Conservation (phyloP, 139 green algal species). For the Yamagishiella unicocca region DNA sequence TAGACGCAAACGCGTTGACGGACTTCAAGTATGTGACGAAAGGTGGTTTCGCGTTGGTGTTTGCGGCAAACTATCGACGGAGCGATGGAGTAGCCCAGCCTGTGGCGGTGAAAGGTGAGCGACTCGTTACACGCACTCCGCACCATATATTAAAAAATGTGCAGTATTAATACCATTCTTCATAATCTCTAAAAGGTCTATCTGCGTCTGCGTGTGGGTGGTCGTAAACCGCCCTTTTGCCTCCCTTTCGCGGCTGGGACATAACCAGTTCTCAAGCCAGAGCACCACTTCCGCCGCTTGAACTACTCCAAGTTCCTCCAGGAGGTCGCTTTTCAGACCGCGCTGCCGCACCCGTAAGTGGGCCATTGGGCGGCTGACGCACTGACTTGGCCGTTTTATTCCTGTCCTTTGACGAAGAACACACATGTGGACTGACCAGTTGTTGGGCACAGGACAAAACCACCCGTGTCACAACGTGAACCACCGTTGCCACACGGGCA, state of each 20-base stretch:
- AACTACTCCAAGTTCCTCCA: conserved; percentile 45
- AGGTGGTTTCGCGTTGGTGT: conserved; percentile 27
- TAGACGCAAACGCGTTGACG: neutral
- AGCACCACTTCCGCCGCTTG: neutral
- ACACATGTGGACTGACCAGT: neutral
- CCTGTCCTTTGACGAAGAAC: neutral
- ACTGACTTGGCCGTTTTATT: neutral
- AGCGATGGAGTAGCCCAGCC: neutral
- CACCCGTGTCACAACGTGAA: neutral
- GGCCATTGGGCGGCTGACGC: no score
- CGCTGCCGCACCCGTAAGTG: conserved; percentile 18
- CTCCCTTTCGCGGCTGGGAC: neutral
- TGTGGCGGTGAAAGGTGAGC: conserved; percentile 20
- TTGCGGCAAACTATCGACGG: neutral
- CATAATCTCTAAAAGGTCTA: neutral
- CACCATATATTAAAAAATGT: neutral
- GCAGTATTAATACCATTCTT: neutral
- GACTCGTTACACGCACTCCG: neutral
- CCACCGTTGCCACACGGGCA: neutral
- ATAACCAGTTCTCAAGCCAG: conserved; percentile 26
- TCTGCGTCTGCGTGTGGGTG: neutral
- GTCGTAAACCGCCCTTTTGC: neutral
- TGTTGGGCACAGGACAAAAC: neutral
- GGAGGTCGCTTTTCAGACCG: conserved; percentile 41
- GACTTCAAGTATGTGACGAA: conserved; percentile 9